These are phyloP conservation scores for Chlamydomonas reinhardtii DNA, from an alignment of 163 green algal genomes.

Conservation along the genomic window DNA sequence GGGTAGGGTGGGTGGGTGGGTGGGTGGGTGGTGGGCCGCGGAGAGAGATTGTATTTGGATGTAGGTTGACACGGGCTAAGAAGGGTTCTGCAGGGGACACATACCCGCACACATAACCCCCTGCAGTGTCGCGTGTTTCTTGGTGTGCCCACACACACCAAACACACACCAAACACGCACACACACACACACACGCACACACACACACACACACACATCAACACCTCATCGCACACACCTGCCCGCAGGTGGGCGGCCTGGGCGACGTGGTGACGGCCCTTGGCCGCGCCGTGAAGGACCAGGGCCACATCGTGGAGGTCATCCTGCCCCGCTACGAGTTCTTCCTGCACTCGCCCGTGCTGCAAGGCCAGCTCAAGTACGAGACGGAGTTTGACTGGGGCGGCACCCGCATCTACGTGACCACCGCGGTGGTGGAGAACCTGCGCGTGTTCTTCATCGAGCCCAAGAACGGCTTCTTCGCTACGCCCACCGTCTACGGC, in stretches of 20 bases:
- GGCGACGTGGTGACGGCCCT: slow-evolving; percentile 97
- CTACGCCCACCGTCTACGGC: slow-evolving; percentile 65
- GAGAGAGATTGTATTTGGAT: too few relatives aligned
- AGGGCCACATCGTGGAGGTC: slow-evolving; percentile 93
- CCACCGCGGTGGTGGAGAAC: slow-evolving; percentile 87
- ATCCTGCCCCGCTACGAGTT: slow-evolving; percentile 92
- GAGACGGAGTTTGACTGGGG: slow-evolving; percentile 90
- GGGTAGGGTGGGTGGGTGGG: not conserved
- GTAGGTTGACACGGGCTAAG: too few relatives aligned
- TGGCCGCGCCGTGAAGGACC: slow-evolving; percentile 92
- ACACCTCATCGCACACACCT: too few relatives aligned
- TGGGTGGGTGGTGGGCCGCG: not conserved
- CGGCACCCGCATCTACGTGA: slow-evolving; percentile 82
- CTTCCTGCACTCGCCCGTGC: slow-evolving; percentile 80
- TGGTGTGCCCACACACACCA: too few relatives aligned
- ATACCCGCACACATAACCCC: too few relatives aligned
- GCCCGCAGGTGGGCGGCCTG: slow-evolving; percentile 90
- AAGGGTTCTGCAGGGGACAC: too few relatives aligned
- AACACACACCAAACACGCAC: too few relatives aligned
- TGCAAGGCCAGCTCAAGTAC: slow-evolving; percentile 76
- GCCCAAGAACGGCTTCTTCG: slow-evolving; percentile 94
- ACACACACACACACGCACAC: too few relatives aligned
- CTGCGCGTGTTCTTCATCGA: slow-evolving; percentile 92
- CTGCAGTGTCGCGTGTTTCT: too few relatives aligned
- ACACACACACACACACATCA: too few relatives aligned